Conservation (phyloP, 768 basidiomycete genomes). For the Phylloporus rhodoxanthus region DNA sequence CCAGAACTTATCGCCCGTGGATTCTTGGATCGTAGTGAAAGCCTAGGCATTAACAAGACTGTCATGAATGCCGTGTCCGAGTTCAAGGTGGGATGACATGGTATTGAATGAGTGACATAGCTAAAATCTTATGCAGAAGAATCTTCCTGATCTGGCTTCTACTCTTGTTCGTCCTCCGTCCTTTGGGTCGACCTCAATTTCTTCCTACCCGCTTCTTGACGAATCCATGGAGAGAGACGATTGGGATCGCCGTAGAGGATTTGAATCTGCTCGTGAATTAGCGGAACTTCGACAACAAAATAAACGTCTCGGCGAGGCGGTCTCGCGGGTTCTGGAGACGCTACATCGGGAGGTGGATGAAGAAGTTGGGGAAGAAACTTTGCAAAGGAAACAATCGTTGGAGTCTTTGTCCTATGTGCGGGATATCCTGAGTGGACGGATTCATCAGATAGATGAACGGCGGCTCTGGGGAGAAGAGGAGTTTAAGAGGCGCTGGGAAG, state of each 20-base stretch:
- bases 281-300: slow-evolving; percentile 50
- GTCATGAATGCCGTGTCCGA: slow-evolving; percentile 77
- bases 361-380: slow-evolving; percentile 31
- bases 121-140: slow-evolving; percentile 46
- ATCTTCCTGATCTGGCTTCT: slow-evolving; percentile 77
- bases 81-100: slow-evolving; percentile 49
- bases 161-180: slow-evolving; percentile 54
- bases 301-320: slow-evolving; percentile 58
- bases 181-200: slow-evolving; percentile 31
- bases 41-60: slow-evolving; percentile 78
- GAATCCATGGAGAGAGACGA: slow-evolving; percentile 59
- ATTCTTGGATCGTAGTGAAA: slow-evolving; percentile 70
- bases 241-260: slow-evolving; percentile 65
- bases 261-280: slow-evolving; percentile 66
- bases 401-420: slow-evolving; percentile 74
- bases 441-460: slow-evolving; percentile 56
- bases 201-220: slow-evolving; percentile 58
- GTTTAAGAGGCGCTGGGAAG: slow-evolving; percentile 33
- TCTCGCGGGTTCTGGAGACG: slow-evolving; percentile 70
- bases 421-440: slow-evolving; percentile 58
- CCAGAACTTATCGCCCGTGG: slow-evolving; percentile 71
- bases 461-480: slow-evolving; percentile 56
- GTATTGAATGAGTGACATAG: neutral
- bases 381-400: slow-evolving; percentile 56
- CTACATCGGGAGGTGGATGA: slow-evolving; percentile 50